Evolutionary conservation across 1,139 yeast genomes (phyloP).

Genomic region (Trichomonascaceae sp.): DNA sequence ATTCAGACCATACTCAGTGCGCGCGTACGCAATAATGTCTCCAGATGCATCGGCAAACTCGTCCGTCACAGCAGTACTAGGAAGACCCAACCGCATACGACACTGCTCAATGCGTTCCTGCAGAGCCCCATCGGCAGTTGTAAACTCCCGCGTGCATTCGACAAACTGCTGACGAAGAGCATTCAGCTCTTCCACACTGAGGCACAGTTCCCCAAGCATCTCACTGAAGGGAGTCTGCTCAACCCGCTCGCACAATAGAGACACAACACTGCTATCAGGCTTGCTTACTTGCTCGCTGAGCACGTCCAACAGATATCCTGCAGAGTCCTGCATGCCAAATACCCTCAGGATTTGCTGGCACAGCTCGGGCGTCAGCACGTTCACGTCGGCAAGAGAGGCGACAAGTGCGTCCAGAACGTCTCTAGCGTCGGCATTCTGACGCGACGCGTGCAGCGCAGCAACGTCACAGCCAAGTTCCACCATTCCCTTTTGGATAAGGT

Average conservation of each 20-base stretch:
- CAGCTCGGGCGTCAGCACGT: not conserved
- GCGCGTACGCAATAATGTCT: constrained; percentile 15
- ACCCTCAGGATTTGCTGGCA: not conserved
- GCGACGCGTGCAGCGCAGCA: constrained; percentile 12
- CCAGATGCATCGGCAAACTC: constrained; percentile 5
- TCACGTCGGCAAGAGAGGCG: not conserved
- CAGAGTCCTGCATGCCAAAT: not conserved
- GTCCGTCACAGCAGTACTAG: not conserved
- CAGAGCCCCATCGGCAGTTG: no score
- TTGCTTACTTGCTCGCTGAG: not conserved
- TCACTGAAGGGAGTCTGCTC: not conserved
- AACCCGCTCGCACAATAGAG: not conserved
- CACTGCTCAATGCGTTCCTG: not conserved
- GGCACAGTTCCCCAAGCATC: not conserved
- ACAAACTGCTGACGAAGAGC: not conserved
- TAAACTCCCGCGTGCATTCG: no score
- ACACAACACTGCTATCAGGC: not conserved
- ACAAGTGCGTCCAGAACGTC: not conserved
- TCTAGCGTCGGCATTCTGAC: constrained; percentile 1
- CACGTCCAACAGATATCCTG: not conserved
- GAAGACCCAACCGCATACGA: not conserved
- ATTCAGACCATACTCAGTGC: constrained; percentile 9
- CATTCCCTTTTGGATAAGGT: constrained; percentile 12
- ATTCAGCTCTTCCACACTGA: not conserved
- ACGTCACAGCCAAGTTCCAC: constrained; percentile 14